Conservation (phyloP, 2,329 filamentous ascomycete species). For the Calcarisporium arbuscula region DNA sequence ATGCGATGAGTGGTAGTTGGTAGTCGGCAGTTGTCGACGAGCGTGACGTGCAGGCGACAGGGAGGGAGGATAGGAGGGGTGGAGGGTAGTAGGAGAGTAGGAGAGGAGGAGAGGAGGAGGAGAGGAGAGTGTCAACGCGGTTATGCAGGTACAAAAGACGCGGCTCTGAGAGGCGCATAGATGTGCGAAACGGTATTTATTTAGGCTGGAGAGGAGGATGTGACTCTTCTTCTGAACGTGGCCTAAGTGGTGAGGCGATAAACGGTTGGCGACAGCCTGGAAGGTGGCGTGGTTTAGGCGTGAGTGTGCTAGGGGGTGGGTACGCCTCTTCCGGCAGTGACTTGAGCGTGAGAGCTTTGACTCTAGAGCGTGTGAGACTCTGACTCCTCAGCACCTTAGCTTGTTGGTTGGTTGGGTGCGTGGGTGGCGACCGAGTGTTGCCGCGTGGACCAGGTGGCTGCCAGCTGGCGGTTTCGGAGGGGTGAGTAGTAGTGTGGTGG, state of each 20-base stretch:
- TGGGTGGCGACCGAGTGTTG: slow-evolving; percentile 27
- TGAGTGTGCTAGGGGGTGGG: slow-evolving; percentile 17
- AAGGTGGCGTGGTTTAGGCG: slow-evolving; percentile 12
- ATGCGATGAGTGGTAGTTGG: too few relatives aligned
- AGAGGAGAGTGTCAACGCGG: slow-evolving; percentile 11
- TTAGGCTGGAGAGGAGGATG: slow-evolving; percentile 17
- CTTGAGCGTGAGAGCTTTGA: too few relatives aligned
- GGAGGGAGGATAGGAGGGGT: too few relatives aligned
- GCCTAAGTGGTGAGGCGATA: slow-evolving; percentile 25
- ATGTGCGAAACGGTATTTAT: slow-evolving; percentile 24
- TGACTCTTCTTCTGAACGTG: slow-evolving; percentile 30
- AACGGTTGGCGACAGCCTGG: slow-evolving; percentile 14
- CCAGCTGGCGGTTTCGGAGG: slow-evolving; percentile 33
- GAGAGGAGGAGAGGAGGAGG: too few relatives aligned
- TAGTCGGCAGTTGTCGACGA: too few relatives aligned
- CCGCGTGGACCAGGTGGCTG: slow-evolving; percentile 24
- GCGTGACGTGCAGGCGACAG: too few relatives aligned
- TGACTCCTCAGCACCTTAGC: too few relatives aligned
- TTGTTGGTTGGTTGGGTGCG: too few relatives aligned
- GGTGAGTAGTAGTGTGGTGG: slow-evolving; percentile 6
- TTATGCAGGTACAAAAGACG: slow-evolving; percentile 24
- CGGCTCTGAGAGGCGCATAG: slow-evolving; percentile 16
- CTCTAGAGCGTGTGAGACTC: too few relatives aligned
- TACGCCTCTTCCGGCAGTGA: slow-evolving; percentile 36
- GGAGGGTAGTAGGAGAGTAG: too few relatives aligned